Conservation (phyloP, 2,329 filamentous ascomycete species). For the Hansfordia pulvinata region DNA sequence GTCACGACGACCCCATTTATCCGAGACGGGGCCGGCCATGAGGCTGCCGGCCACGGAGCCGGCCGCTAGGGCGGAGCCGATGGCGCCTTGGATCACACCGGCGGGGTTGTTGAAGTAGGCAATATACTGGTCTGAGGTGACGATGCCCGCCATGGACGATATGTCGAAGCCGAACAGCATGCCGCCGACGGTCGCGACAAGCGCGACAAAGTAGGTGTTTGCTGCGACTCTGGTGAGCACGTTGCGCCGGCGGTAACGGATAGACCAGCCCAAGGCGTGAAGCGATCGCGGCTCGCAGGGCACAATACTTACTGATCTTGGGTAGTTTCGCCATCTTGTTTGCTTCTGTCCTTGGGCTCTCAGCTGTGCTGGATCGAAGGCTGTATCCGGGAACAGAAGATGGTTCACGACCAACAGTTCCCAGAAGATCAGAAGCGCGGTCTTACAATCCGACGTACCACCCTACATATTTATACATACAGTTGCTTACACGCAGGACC, state of each 20-base stretch:
- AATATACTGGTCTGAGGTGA: conserved; percentile 34
- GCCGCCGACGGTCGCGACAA: conserved; percentile 16
- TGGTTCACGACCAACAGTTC: no score
- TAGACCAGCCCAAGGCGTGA: no score
- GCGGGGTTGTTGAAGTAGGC: conserved; percentile 35
- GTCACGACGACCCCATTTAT: conserved; percentile 30
- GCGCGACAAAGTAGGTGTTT: conserved; percentile 17
- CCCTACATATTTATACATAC: no score
- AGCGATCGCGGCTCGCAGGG: not conserved
- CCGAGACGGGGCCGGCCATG: conserved; percentile 32
- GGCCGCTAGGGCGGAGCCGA: conserved; percentile 35
- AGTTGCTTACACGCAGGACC: no score
- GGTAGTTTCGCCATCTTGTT: conserved; percentile 14
- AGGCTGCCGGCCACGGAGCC: conserved; percentile 36
- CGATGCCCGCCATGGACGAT: conserved; percentile 43
- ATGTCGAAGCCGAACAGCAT: conserved; percentile 41
- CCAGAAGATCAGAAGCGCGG: no score
- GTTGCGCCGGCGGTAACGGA: conserved; percentile 1
- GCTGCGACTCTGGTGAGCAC: conserved; percentile 8
- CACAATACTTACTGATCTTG: conserved; percentile 16
- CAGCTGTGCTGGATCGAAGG: no score
- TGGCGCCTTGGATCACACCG: conserved; percentile 33
- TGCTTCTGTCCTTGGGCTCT: no score
- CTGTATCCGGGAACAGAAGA: no score
- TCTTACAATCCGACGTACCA: no score